Evolutionary conservation across 805 yeast genomes (phyloP), one percentile per base, ranked within the genome.

Genomic region (Ogataea ramenticola): DNA sequence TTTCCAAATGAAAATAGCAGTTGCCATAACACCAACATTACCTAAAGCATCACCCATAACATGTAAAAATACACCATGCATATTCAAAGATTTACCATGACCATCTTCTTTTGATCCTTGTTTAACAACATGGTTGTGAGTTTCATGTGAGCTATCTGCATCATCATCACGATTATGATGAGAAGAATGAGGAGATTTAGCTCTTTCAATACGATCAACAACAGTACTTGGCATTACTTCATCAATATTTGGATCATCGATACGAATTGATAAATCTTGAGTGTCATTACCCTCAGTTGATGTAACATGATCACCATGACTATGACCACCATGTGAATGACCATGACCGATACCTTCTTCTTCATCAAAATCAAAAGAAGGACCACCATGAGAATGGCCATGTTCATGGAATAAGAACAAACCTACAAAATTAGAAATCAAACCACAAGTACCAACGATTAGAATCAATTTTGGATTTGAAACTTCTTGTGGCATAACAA

Each of bases 41-140:
- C 99, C 98, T 45, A 91, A 70, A 1, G 98, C 98, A 64, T 91
- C 99, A 38, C 98, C 98, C 53, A 93, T 49, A 12, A 93, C 99
- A 59, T 91, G 99, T 57, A 91, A 71, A 59, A 87, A 93, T 3
- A 91, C 97, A 50, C 99, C 99, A 56, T 87, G 90, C 97, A 91
- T 91, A 65, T 93, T 91, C 69, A 91, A 70, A n/a, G 96, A 86
- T 58, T 75, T 79, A 29, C 64, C 54, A 47, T 69, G n/a, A n/a
- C n/a, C 36, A 42, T 60, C 57, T 30, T 49, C 48, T 7, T 35
- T 43, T 3, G 43, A 12, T 19, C 41, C 33, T 37, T 43, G 53
- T 39, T 55, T 50, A n/a, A 49, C 32, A 22, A 44, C 53, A 42
- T 58, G 62, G 36, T 54, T 54, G 40, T 58, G 62, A 5, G 45